phyloP scores from a whole-genome alignment of 257 asterid genomes.

The Sherardia arvensis region DNA sequence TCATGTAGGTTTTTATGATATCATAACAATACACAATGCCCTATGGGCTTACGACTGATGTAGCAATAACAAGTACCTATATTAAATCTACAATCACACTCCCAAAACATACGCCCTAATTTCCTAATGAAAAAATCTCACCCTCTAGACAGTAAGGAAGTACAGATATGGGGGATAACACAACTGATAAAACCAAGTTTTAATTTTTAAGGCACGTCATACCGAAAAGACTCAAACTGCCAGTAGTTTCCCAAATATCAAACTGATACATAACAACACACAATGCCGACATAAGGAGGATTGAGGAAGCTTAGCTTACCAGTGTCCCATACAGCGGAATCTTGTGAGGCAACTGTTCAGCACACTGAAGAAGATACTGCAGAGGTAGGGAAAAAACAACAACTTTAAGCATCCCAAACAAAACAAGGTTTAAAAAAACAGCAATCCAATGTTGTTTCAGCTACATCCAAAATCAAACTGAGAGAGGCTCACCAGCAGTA shows the following conservation, averaged over 20 bases:
- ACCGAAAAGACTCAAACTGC: neutral
- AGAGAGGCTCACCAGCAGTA: constrained; percentile 41
- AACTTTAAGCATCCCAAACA: constrained; percentile 12
- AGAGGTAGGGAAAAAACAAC: constrained; percentile 9
- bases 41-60: neutral
- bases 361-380: constrained; percentile 94
- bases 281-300: neutral
- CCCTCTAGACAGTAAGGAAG: neutral
- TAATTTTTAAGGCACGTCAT: neutral
- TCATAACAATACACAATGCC: no score
- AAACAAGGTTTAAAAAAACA: neutral
- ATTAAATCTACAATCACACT: neutral
- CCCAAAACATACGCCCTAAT: neutral
- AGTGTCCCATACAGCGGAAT: constrained; percentile 84
- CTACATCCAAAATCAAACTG: neutral
- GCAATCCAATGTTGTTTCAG: neutral
- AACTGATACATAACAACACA: neutral
- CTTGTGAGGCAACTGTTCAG: constrained; percentile 98
- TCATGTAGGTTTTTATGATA: no score
- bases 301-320: no score
- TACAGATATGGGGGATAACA: no score
- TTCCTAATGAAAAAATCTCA: neutral
- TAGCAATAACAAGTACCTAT: neutral
- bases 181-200: neutral
- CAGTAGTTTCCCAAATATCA: neutral